Conservation (phyloP, 345 rosid species). For the Brassica carinata region DNA sequence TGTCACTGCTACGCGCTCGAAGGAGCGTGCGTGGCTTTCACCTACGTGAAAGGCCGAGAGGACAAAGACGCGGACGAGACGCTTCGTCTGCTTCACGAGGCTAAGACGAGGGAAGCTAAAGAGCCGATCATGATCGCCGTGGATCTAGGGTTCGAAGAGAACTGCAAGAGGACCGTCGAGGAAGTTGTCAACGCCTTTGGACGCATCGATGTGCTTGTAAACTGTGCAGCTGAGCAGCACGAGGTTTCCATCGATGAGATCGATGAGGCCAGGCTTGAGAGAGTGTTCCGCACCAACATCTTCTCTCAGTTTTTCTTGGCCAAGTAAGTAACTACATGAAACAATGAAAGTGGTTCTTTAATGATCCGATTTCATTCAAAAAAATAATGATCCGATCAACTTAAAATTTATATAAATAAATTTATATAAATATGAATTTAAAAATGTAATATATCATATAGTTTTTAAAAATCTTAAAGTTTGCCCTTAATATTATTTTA, state of each 20-base stretch:
- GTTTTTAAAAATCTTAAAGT: too few species aligned
- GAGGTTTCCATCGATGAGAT: constrained; percentile 60
- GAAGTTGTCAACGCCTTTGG: constrained; percentile 66
- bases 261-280: constrained; percentile 65
- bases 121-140: constrained; percentile 60
- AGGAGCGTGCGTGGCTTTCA: constrained; percentile 79
- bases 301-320: constrained; percentile 64
- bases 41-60: constrained; percentile 61
- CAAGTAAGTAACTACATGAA: constrained; percentile 38
- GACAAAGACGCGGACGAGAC: constrained; percentile 77
- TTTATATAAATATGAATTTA: too few species aligned
- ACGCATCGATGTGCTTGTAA: constrained; percentile 63
- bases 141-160: constrained; percentile 70
- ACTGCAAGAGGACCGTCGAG: constrained; percentile 64
- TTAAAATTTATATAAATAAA: too few species aligned
- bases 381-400: not conserved
- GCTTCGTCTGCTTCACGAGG: constrained; percentile 46
- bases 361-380: too few species aligned
- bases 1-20: constrained; percentile 51
- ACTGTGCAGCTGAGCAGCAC: constrained; percentile 70
- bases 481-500: too few species aligned
- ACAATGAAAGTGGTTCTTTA: not conserved
- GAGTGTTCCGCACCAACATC: constrained; percentile 71
- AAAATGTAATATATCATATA: too few species aligned
- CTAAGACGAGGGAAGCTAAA: constrained; percentile 52